Conservation (phyloP, 2,329 filamentous ascomycete species). For the Talaromyces islandicus region DNA sequence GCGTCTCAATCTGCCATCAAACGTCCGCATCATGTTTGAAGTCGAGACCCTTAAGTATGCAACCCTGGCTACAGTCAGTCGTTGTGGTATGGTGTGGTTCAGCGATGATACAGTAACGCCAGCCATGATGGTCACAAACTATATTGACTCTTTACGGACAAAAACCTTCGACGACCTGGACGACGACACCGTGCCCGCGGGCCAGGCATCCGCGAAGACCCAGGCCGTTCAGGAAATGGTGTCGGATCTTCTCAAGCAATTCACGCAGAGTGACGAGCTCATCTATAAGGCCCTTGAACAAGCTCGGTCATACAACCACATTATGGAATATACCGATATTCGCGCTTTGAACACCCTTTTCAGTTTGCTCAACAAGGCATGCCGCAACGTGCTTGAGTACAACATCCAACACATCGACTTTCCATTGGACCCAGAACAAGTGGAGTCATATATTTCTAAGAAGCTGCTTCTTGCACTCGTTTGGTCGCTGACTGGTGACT, state of each 20-base stretch:
- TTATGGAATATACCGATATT: slow-evolving; percentile 95
- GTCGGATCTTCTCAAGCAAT: slow-evolving; percentile 69
- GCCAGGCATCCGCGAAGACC: slow-evolving; percentile 70
- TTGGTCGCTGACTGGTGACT: slow-evolving; percentile 95
- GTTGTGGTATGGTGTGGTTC: slow-evolving; percentile 99
- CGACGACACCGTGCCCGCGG: slow-evolving; percentile 75
- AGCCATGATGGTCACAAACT: slow-evolving; percentile 87
- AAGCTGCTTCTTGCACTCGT: slow-evolving; percentile 88
- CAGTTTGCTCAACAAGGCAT: slow-evolving; percentile 90
- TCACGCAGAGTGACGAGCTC: slow-evolving; percentile 74
- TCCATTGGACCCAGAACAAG: slow-evolving; percentile 79
- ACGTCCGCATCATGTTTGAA: slow-evolving; percentile 99
- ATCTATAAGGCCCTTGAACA: slow-evolving; percentile 70
- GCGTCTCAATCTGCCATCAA: slow-evolving; percentile 85
- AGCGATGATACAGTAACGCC: slow-evolving; percentile 95
- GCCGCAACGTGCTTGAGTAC: slow-evolving; percentile 89
- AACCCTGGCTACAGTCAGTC: slow-evolving; percentile 95
- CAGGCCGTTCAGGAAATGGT: slow-evolving; percentile 72
- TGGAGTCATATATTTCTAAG: slow-evolving; percentile 85
- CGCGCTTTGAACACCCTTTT: slow-evolving; percentile 90
- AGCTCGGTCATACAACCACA: slow-evolving; percentile 77
- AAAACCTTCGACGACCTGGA: slow-evolving; percentile 92
- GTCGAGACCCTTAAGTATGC: slow-evolving; percentile 97
- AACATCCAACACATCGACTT: slow-evolving; percentile 93
- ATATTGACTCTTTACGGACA: slow-evolving; percentile 74